Evolutionary conservation across 2,329 filamentous ascomycete genomes (phyloP).

Genomic region (Diaporthe humulicola): DNA sequence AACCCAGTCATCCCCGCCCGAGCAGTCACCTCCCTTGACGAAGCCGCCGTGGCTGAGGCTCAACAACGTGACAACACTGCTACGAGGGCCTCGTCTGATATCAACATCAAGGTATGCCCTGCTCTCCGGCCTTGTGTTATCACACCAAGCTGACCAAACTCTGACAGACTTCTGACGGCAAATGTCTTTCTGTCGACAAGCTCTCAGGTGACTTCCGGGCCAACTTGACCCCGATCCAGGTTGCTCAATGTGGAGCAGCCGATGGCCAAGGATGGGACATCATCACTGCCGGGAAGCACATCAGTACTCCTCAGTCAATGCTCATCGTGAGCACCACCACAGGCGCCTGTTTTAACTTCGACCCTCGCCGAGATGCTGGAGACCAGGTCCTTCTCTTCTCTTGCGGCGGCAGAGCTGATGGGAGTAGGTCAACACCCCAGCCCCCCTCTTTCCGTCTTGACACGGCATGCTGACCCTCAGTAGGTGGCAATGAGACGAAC

Average conservation of each 20-base stretch:
- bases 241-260: slow-evolving; percentile 56
- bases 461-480: not conserved
- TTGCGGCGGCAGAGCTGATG: slow-evolving; percentile 70
- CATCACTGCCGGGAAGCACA: slow-evolving; percentile 48
- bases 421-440: slow-evolving; percentile 49
- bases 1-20: slow-evolving; percentile 44
- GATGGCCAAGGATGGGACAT: slow-evolving; percentile 58
- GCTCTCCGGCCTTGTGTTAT: not conserved
- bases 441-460: not conserved
- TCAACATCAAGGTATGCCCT: slow-evolving; percentile 52
- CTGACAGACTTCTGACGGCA: slow-evolving; percentile 54
- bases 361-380: slow-evolving; percentile 62
- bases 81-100: slow-evolving; percentile 54
- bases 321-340: slow-evolving; percentile 69
- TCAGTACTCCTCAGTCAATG: slow-evolving; percentile 55
- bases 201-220: slow-evolving; percentile 60
- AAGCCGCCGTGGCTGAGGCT: slow-evolving; percentile 56
- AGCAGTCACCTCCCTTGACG: slow-evolving; percentile 52
- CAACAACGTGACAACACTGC: slow-evolving; percentile 58
- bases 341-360: slow-evolving; percentile 71
- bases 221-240: slow-evolving; percentile 58
- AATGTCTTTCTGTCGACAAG: slow-evolving; percentile 57
- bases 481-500: slow-evolving; percentile 61
- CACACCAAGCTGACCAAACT: not conserved
- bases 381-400: slow-evolving; percentile 70